Conservation (phyloP, 768 basidiomycete species). For the Astraeus odoratus region DNA sequence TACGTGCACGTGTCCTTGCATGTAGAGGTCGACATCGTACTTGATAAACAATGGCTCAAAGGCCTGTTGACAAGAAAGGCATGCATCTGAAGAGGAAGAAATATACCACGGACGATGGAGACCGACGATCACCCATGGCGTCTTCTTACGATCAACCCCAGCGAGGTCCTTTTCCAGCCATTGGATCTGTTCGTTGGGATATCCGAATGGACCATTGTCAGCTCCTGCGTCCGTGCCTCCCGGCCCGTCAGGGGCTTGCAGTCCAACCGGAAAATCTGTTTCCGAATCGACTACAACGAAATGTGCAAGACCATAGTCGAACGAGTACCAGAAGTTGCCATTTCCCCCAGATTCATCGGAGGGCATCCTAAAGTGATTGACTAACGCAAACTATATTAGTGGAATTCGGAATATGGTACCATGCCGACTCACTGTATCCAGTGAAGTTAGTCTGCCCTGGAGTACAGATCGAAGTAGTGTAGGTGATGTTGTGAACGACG, state of each 20-base stretch:
- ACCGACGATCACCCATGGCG: conserved; percentile 23
- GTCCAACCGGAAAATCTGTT: conserved; percentile 19
- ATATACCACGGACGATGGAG: conserved; percentile 24
- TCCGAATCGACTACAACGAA: conserved; percentile 19
- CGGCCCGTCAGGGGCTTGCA: conserved; percentile 17
- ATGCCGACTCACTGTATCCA: conserved; percentile 19
- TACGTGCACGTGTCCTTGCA: conserved; percentile 24
- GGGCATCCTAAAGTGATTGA: conserved; percentile 24
- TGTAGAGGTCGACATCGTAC: conserved; percentile 24
- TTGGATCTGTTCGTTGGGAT: conserved; percentile 21
- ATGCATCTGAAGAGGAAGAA: conserved; percentile 4
- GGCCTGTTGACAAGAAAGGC: conserved; percentile 17
- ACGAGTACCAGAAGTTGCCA: conserved; percentile 27
- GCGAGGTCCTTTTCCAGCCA: conserved; percentile 23
- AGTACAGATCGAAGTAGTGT: conserved; percentile 20
- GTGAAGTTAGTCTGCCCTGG: conserved; percentile 22
- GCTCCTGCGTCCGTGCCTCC: conserved; percentile 17
- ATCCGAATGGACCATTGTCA: conserved; percentile 21
- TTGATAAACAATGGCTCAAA: conserved; percentile 26
- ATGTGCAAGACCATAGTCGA: conserved; percentile 24
- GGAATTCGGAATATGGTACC: neutral
- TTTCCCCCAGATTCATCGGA: conserved; percentile 19
- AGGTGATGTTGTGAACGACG: conserved; percentile 17
- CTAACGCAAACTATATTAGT: conserved; percentile 3
- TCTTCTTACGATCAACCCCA: conserved; percentile 16